Percentiles rank a stretch among this genome's conserved stretches.
Conservation (phyloP, 2,329 filamentous ascomycete genomes). For the Helminthosporium solani region DNA sequence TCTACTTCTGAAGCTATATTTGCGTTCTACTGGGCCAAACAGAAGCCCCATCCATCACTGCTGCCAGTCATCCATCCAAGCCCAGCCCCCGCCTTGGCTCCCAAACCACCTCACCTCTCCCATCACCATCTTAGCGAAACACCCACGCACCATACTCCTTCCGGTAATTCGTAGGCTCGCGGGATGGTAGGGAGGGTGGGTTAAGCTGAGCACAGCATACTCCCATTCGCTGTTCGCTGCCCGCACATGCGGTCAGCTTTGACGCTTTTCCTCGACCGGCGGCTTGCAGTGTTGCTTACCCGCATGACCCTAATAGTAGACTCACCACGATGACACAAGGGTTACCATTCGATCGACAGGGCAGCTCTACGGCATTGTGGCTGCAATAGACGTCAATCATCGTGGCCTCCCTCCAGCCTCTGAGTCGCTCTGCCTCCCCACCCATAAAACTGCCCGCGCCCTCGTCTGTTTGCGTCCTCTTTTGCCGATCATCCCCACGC, state of each 20-base stretch:
- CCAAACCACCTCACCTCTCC: constrained; percentile 9
- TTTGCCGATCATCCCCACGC: constrained; percentile 3
- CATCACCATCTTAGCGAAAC: constrained; percentile 5
- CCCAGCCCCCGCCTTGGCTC: constrained; percentile 30
- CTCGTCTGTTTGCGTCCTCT: constrained; percentile 4
- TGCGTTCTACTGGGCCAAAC: constrained; percentile 5
- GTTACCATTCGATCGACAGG: constrained; percentile 12
- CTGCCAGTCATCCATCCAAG: neutral
- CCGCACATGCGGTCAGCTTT: constrained; percentile 7
- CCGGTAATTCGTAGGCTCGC: constrained; percentile 5
- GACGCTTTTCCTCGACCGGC: constrained; percentile 1
- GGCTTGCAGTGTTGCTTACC: constrained; percentile 8
- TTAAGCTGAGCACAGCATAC: neutral
- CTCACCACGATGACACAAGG: constrained; percentile 12
- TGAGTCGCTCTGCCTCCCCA: constrained; percentile 14
- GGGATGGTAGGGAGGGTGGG: constrained; percentile 4
- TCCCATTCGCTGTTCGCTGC: constrained; percentile 10
- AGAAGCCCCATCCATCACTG: too few relatives aligned
- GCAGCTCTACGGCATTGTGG: constrained; percentile 6
- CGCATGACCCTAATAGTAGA: constrained; percentile 13
- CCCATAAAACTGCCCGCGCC: constrained; percentile 5
- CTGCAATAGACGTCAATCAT: constrained; percentile 12
- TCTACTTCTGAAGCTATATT: constrained; percentile 7
- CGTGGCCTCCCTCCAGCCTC: constrained; percentile 6
- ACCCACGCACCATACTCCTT: constrained; percentile 1